Evolutionary conservation across 805 yeast species (phyloP).

Genomic region (Schizosaccharomyces osmophilus): DNA sequence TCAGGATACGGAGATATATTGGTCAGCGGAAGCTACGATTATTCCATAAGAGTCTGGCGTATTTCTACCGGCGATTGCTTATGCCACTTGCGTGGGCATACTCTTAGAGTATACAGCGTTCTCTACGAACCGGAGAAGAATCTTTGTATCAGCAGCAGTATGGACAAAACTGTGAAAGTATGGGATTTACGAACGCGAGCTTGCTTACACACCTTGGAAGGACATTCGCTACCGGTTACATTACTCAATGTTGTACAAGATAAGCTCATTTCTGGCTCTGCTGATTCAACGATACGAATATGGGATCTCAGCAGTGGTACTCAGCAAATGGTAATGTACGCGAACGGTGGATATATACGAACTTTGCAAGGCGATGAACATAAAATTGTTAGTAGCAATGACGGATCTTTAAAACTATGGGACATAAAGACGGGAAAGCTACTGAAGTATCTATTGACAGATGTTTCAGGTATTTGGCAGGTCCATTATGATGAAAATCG

Average conservation of each 20-base stretch:
- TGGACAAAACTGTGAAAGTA: slow-evolving; percentile 67
- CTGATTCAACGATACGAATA: slow-evolving; percentile 71
- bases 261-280: slow-evolving; percentile 78
- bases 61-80: slow-evolving; percentile 47
- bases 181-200: slow-evolving; percentile 73
- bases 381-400: slow-evolving; percentile 70
- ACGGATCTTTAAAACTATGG: slow-evolving; percentile 69
- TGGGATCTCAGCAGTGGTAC: slow-evolving; percentile 69
- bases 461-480: slow-evolving; percentile 82
- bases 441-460: slow-evolving; percentile 43
- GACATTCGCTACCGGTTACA: slow-evolving; percentile 80
- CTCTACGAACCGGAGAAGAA: slow-evolving; percentile 52
- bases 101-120: slow-evolving; percentile 71
- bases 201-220: slow-evolving; percentile 44
- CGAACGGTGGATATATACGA: slow-evolving; percentile 71
- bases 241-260: slow-evolving; percentile 52
- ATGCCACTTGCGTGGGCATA: slow-evolving; percentile 57
- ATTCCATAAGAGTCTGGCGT: slow-evolving; percentile 82
- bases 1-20: slow-evolving; percentile 65
- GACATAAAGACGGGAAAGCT: slow-evolving; percentile 54
- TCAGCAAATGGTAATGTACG: slow-evolving; percentile 42
- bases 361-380: slow-evolving; percentile 79
- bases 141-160: slow-evolving; percentile 71
- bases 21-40: slow-evolving; percentile 77
- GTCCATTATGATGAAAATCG: slow-evolving; percentile 63